A percentile compares a stretch with the other conserved stretches of the same genome.
Conservation (phyloP, 2,329 filamentous ascomycete genomes). For the Trichoderma sp. region DNA sequence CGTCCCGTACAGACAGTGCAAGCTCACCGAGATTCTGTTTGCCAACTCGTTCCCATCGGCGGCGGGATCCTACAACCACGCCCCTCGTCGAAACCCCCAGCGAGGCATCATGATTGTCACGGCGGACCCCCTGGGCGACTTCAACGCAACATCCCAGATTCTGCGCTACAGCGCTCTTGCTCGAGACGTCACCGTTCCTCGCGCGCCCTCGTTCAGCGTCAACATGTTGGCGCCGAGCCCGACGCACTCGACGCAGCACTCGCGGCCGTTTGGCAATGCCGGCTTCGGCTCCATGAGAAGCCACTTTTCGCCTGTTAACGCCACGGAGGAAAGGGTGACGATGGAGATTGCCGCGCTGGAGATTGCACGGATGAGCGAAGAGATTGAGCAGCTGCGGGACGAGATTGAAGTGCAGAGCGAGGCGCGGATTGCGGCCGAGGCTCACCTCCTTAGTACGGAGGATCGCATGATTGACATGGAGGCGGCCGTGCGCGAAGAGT, state of each 20-base stretch:
- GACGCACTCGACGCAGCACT: conserved; percentile 38
- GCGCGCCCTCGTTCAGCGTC: conserved; percentile 78
- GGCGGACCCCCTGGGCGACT: conserved; percentile 88
- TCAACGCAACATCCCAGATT: conserved; percentile 96
- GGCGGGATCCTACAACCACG: conserved; percentile 42
- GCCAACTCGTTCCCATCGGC: conserved; percentile 82
- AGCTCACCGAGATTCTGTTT: conserved; percentile 81
- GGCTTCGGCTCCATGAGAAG: conserved; percentile 43
- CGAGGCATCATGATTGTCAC: conserved; percentile 96
- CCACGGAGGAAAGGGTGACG: conserved; percentile 62
- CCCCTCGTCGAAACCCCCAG: conserved; percentile 67
- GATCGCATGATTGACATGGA: conserved; percentile 70
- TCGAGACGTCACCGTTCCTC: conserved; percentile 87
- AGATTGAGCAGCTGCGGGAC: conserved; percentile 73
- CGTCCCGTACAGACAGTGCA: conserved; percentile 81
- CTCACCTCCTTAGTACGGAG: conserved; percentile 70
- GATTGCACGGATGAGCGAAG: conserved; percentile 70
- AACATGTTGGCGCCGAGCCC: conserved; percentile 59
- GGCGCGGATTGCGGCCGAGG: conserved; percentile 70
- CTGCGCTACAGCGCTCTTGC: conserved; percentile 91
- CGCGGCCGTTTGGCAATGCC: conserved; percentile 48
- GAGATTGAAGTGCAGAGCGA: conserved; percentile 72
- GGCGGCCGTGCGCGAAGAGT: conserved; percentile 84
- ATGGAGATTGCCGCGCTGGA: conserved; percentile 82
- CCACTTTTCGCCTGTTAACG: conserved; percentile 45